Percentiles rank a stretch among this genome's conserved stretches.
Evolutionary conservation across 179 eudicot genomes (phyloP).

Genomic region (Actinidia polygama): DNA sequence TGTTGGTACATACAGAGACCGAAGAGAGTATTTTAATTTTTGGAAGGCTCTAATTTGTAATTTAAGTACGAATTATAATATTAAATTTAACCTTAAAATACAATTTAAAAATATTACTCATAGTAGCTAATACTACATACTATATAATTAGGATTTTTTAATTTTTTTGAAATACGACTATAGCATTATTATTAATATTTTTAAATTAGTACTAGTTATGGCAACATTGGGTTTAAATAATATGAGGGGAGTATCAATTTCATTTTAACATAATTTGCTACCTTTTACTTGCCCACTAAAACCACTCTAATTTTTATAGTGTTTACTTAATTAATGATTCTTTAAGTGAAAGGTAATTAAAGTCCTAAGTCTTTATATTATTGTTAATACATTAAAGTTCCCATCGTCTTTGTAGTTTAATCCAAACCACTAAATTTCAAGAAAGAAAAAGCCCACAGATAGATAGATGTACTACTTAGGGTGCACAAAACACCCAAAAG

Average conservation of each 20-base stretch:
- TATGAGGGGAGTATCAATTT: slow-evolving; percentile 8
- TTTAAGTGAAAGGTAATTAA: slow-evolving; percentile 16
- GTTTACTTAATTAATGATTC: not conserved
- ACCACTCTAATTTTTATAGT: not conserved
- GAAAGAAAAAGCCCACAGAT: slow-evolving; percentile 7
- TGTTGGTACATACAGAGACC: too few relatives aligned
- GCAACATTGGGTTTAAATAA: not conserved
- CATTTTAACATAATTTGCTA: not conserved
- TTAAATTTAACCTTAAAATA: too few relatives aligned
- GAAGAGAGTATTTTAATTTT: too few relatives aligned
- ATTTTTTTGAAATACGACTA: too few relatives aligned
- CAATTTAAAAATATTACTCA: too few relatives aligned
- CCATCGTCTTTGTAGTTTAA: slow-evolving; percentile 14
- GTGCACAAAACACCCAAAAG: slow-evolving; percentile 3
- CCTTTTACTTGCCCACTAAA: not conserved
- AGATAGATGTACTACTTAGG: not conserved
- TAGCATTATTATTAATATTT: too few relatives aligned
- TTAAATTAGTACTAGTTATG: too few relatives aligned
- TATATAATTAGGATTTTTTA: too few relatives aligned
- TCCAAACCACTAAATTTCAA: slow-evolving; percentile 14
- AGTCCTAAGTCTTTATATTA: slow-evolving; percentile 6
- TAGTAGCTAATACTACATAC: too few relatives aligned
- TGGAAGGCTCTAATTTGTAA: too few relatives aligned
- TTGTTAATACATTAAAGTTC: slow-evolving; percentile 10
- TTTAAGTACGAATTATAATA: too few relatives aligned